Evolutionary conservation across 441 rosid species (phyloP).

Genomic region (Bocquillonia castaneifolia): DNA sequence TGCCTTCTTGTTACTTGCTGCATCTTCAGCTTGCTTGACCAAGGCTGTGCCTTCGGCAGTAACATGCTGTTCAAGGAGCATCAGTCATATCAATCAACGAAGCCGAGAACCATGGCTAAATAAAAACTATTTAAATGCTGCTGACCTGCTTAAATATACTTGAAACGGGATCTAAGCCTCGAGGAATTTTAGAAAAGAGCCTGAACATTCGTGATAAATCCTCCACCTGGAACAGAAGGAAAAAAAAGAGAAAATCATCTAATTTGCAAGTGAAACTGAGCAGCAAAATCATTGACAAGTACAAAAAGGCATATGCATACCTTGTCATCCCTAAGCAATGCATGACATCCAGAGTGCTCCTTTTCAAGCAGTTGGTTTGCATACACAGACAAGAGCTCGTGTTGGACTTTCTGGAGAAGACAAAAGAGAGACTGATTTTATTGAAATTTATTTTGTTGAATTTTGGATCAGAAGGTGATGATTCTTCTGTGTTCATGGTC

Average conservation of each 20-base stretch:
- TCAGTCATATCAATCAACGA: background rate
- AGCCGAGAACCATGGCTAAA: background rate
- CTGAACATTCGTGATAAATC: conserved; percentile 95
- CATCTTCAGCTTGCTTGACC: conserved; percentile 91
- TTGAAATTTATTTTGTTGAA: background rate
- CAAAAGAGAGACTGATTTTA: background rate
- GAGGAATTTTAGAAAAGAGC: conserved; percentile 69
- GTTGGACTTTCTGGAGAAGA: conserved; percentile 71
- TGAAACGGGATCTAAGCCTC: conserved; percentile 82
- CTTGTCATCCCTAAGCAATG: conserved; percentile 87
- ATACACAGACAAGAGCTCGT: conserved; percentile 63
- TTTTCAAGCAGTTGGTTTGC: conserved; percentile 76
- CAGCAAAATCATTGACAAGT: conserved; percentile 3
- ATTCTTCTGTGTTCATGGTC: too few species aligned
- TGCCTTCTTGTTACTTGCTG: conserved; percentile 74
- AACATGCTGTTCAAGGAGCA: conserved; percentile 57
- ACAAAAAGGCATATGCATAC: conserved; percentile 28
- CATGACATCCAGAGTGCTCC: conserved; percentile 91
- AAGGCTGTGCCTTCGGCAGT: conserved; percentile 80
- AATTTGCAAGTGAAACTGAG: conserved; percentile 8
- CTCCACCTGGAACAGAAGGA: conserved; percentile 54
- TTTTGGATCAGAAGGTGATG: too few species aligned
- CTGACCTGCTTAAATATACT: conserved; percentile 80
- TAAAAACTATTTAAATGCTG: background rate
- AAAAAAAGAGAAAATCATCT: background rate